These are phyloP conservation scores for Ulmus americana DNA, from an alignment of 331 rosid genomes.

Conservation along the genomic window DNA sequence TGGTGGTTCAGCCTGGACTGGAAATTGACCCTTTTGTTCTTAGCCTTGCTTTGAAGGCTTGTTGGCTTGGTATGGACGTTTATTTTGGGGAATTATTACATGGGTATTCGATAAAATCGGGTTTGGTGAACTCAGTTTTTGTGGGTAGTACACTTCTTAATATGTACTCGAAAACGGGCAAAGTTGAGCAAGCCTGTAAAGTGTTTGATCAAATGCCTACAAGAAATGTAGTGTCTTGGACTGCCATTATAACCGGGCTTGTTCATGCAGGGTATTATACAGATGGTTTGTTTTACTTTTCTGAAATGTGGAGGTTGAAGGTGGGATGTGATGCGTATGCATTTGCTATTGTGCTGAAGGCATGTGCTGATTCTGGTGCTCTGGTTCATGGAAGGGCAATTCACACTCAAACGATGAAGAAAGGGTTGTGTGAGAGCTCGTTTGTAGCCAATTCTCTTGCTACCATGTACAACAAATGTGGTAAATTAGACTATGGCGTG, in stretches of 20 bases:
- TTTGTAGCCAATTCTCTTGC: constrained; percentile 58
- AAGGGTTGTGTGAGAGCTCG: constrained; percentile 50
- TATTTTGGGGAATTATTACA: constrained; percentile 47
- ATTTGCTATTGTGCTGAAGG: constrained; percentile 60
- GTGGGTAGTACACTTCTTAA: constrained; percentile 59
- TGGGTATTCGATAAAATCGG: constrained; percentile 51
- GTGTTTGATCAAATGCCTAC: constrained; percentile 46
- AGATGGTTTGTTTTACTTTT: constrained; percentile 50
- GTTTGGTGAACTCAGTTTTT: constrained; percentile 54
- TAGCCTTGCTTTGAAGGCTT: constrained; percentile 63
- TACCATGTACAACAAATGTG: constrained; percentile 66
- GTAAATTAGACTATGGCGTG: constrained; percentile 51
- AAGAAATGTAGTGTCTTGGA: constrained; percentile 68
- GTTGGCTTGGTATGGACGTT: constrained; percentile 37
- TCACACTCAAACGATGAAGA: constrained; percentile 55
- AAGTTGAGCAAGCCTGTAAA: constrained; percentile 41
- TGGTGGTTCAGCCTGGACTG: constrained; percentile 25
- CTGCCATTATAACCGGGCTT: constrained; percentile 61
- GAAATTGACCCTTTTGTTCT: constrained; percentile 51
- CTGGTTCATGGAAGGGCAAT: constrained; percentile 48
- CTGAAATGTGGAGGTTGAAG: constrained; percentile 58
- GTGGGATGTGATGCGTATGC: constrained; percentile 51
- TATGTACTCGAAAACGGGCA: constrained; percentile 68
- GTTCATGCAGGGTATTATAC: constrained; percentile 49
- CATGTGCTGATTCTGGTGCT: constrained; percentile 53